phyloP scores from a whole-genome alignment of 345 rosid genomes.

The Lumnitzera littorea region DNA sequence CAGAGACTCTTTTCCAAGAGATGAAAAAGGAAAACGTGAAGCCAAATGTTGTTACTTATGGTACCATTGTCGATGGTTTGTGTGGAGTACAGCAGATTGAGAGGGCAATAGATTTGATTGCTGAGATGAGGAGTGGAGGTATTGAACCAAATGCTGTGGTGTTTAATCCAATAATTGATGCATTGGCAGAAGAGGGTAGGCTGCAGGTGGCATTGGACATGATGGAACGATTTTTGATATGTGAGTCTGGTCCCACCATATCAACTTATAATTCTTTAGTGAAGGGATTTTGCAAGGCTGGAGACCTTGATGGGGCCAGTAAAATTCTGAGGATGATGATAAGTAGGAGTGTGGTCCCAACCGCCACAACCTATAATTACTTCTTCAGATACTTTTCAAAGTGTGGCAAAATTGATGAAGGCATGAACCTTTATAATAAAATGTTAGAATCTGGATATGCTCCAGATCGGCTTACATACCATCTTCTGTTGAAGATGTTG shows the following conservation, averaged over 20 bases:
- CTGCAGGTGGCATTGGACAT: slow-evolving; percentile 59
- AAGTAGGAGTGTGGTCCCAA: slow-evolving; percentile 55
- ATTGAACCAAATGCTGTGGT: slow-evolving; percentile 48
- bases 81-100: slow-evolving; percentile 60
- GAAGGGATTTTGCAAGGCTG: slow-evolving; percentile 69
- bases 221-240: slow-evolving; percentile 59
- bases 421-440: slow-evolving; percentile 68
- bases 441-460: slow-evolving; percentile 65
- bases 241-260: slow-evolving; percentile 62
- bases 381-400: slow-evolving; percentile 61
- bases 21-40: slow-evolving; percentile 49
- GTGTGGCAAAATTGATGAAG: slow-evolving; percentile 56
- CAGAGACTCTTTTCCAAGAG: slow-evolving; percentile 63
- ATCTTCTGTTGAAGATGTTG: slow-evolving; percentile 71
- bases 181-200: slow-evolving; percentile 65
- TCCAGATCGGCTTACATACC: slow-evolving; percentile 64
- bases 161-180: slow-evolving; percentile 70
- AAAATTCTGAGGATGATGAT: slow-evolving; percentile 75
- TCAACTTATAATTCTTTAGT: slow-evolving; percentile 77
- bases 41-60: slow-evolving; percentile 64
- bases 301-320: slow-evolving; percentile 61
- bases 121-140: slow-evolving; percentile 60
- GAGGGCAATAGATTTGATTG: slow-evolving; percentile 54
- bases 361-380: slow-evolving; percentile 64
- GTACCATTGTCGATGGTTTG: slow-evolving; percentile 78